Conservation (phyloP, 2,329 filamentous ascomycete species). For the Coniochaeta sp. region DNA sequence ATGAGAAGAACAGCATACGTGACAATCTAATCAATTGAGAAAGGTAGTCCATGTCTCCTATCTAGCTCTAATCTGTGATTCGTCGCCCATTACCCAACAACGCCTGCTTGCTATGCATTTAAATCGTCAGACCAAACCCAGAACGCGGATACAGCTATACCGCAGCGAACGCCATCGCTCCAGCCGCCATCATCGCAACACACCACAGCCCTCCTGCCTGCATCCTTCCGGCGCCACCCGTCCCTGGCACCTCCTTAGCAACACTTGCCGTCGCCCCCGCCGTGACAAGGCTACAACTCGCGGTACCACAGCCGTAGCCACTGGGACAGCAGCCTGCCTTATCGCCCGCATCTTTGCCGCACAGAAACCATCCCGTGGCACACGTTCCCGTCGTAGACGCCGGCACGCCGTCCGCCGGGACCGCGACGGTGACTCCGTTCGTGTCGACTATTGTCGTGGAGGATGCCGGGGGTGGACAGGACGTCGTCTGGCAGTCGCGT, state of each 20-base stretch:
- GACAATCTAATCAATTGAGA: too few species aligned
- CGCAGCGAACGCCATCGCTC: neutral
- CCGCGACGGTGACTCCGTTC: conserved; percentile 63
- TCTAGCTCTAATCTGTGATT: neutral
- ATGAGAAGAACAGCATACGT: neutral
- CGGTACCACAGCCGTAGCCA: conserved; percentile 65
- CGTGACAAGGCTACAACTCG: conserved; percentile 57
- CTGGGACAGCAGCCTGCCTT: conserved; percentile 78
- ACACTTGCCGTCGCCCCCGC: conserved; percentile 48
- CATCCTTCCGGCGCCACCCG: neutral
- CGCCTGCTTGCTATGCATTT: neutral
- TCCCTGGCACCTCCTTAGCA: conserved; percentile 40
- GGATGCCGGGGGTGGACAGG: conserved; percentile 55
- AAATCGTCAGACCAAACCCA: neutral
- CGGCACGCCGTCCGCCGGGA: conserved; percentile 44
- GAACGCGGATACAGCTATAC: neutral
- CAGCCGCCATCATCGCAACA: neutral
- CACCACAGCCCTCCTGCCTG: neutral
- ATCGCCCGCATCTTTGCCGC: conserved; percentile 44
- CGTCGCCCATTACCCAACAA: neutral
- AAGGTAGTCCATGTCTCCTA: too few species aligned
- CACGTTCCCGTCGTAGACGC: conserved; percentile 43
- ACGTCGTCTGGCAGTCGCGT: conserved; percentile 73
- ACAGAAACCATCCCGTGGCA: conserved; percentile 73
- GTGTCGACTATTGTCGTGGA: conserved; percentile 54